These are phyloP conservation scores for Aspergillus ostianus DNA, from an alignment of 495 filamentous ascomycete genomes.

Conservation along the genomic window DNA sequence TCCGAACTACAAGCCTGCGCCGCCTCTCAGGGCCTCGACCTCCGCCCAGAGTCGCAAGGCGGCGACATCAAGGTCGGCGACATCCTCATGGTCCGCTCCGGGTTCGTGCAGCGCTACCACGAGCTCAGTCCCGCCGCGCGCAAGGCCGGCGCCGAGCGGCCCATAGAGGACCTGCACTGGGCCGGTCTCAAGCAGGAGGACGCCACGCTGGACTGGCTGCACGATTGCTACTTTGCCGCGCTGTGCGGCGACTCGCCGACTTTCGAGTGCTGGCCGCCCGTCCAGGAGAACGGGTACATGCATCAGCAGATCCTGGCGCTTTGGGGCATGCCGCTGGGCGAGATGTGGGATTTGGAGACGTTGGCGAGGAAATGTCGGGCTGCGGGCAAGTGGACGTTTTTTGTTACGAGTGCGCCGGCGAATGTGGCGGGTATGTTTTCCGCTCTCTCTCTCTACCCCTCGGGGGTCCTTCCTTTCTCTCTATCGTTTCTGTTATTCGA, in stretches of 20 bases:
- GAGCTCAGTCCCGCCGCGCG: constrained; percentile 38
- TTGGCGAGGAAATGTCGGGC: constrained; percentile 47
- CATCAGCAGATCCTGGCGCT: constrained; percentile 63
- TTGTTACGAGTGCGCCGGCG: constrained; percentile 61
- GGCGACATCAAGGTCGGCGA: constrained; percentile 64
- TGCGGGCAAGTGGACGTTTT: constrained; percentile 62
- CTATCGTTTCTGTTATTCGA: background rate
- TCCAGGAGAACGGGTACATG: constrained; percentile 44
- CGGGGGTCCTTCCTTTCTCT: constrained; percentile 2
- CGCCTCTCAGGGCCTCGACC: constrained; percentile 42
- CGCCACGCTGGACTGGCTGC: constrained; percentile 58
- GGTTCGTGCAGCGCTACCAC: constrained; percentile 60
- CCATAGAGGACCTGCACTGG: constrained; percentile 49
- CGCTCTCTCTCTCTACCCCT: constrained; percentile 1
- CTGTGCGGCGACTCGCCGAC: constrained; percentile 61
- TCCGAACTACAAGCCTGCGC: constrained; percentile 59
- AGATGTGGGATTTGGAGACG: constrained; percentile 59
- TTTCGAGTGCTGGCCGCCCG: constrained; percentile 62
- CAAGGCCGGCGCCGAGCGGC: constrained; percentile 35
- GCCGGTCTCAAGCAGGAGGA: constrained; percentile 59
- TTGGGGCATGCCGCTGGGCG: constrained; percentile 62
- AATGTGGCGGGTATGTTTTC: constrained; percentile 48
- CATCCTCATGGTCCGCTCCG: constrained; percentile 65
- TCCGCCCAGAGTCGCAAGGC: constrained; percentile 47
- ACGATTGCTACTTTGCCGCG: constrained; percentile 64